A percentile compares a stretch with the other conserved stretches of the same genome.
Conservation (phyloP, 768 basidiomycete genomes). For the Boletus barrowsii region DNA sequence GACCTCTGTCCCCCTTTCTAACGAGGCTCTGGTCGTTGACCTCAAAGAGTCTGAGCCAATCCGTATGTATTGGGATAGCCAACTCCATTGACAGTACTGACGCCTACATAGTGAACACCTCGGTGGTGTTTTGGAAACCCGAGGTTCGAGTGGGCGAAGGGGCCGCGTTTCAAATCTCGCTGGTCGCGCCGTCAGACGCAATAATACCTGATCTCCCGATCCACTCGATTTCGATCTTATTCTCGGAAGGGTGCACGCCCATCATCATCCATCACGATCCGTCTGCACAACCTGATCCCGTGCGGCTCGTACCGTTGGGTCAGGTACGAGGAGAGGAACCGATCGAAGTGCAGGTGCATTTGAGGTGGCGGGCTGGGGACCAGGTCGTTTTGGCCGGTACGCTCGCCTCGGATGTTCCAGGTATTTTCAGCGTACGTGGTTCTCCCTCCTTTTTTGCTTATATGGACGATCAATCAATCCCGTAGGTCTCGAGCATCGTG, state of each 20-base stretch:
- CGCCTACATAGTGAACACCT: conserved; percentile 52
- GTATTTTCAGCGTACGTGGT: conserved; percentile 50
- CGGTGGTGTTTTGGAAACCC: conserved; percentile 67
- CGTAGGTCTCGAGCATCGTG: conserved; percentile 43
- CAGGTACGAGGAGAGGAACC: conserved; percentile 40
- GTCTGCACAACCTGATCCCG: conserved; percentile 10
- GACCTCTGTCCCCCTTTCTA: conserved; percentile 66
- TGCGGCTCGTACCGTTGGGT: conserved; percentile 39
- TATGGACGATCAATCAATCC: conserved; percentile 1
- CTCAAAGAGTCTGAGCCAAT: conserved; percentile 61
- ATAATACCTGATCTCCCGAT: conserved; percentile 61
- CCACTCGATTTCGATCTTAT: conserved; percentile 54
- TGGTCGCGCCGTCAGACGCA: conserved; percentile 50
- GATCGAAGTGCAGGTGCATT: conserved; percentile 34
- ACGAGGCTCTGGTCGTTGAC: conserved; percentile 58
- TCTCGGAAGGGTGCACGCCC: conserved; percentile 49
- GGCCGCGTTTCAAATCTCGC: conserved; percentile 71
- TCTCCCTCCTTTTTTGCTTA: neutral
- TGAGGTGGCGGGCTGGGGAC: conserved; percentile 59
- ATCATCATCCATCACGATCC: conserved; percentile 48
- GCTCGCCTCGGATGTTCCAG: conserved; percentile 48
- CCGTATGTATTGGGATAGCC: conserved; percentile 41
- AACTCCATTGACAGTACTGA: conserved; percentile 4
- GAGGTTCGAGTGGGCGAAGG: conserved; percentile 58
- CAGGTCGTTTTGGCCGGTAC: conserved; percentile 61